A percentile compares a stretch with the other conserved stretches of the same genome.
These are phyloP conservation scores for Suhomyces canberraensis DNA, from an alignment of 805 yeast species.

Conservation along the genomic window DNA sequence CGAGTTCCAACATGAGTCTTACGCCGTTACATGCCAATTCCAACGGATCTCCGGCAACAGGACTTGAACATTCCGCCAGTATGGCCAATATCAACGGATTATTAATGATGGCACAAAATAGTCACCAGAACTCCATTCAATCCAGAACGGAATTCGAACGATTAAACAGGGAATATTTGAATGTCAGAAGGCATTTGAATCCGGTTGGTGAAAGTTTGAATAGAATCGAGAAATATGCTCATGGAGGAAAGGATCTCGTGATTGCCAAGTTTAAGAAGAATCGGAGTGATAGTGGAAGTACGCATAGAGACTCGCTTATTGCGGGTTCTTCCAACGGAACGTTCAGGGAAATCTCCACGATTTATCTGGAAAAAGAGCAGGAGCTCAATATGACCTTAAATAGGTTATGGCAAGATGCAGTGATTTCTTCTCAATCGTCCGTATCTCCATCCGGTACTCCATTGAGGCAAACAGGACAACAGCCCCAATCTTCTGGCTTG, in stretches of 20 bases:
- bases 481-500: constrained; percentile 1
- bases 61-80: constrained; percentile 5
- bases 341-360: constrained; percentile 33
- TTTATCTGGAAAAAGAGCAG: constrained; percentile 29
- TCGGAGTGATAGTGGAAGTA: constrained; percentile 1
- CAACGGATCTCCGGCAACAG: not conserved
- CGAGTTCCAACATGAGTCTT: not conserved
- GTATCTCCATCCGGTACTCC: not conserved
- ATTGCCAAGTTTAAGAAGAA: constrained; percentile 20
- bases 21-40: not conserved
- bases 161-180: constrained; percentile 68
- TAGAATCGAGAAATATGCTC: constrained; percentile 37
- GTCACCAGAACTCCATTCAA: constrained; percentile 49
- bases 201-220: constrained; percentile 65
- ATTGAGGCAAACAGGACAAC: constrained; percentile 2
- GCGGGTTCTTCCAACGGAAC: constrained; percentile 20
- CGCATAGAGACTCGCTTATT: not conserved
- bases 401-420: constrained; percentile 41
- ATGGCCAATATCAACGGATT: constrained; percentile 26
- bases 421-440: constrained; percentile 5
- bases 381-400: constrained; percentile 25
- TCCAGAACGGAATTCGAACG: constrained; percentile 76
- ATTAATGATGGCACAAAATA: constrained; percentile 25
- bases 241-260: constrained; percentile 18
- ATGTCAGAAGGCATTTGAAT: constrained; percentile 63